A percentile compares a stretch with the other conserved stretches of the same genome.
Conservation (phyloP, 768 basidiomycete genomes). For the Hygrocybe punicea region DNA sequence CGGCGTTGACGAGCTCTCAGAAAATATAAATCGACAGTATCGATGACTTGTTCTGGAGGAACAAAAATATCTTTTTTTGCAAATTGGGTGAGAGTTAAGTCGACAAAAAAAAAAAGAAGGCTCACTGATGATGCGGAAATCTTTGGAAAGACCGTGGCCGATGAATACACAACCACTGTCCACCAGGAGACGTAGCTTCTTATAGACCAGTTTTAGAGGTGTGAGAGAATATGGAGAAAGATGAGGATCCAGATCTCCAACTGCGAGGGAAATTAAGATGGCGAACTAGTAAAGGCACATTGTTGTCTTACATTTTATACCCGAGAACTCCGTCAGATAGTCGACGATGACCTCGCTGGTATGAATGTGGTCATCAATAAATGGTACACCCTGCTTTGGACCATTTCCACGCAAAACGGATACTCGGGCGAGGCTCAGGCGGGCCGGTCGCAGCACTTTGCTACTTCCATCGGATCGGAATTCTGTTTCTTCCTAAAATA, state of each 20-base stretch:
- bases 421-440: slow-evolving; percentile 89
- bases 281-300: no score
- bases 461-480: slow-evolving; percentile 93
- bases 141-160: slow-evolving; percentile 94
- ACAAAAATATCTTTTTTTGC: slow-evolving; percentile 79
- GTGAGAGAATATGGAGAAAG: slow-evolving; percentile 85
- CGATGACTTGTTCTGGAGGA: slow-evolving; percentile 91
- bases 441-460: slow-evolving; percentile 86
- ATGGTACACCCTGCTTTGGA: slow-evolving; percentile 74
- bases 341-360: slow-evolving; percentile 94
- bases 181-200: slow-evolving; percentile 89
- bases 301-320: slow-evolving; percentile 73
- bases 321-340: slow-evolving; percentile 95
- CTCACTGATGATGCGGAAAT: slow-evolving; percentile 97
- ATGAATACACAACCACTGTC: slow-evolving; percentile 96
- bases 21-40: slow-evolving; percentile 97
- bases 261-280: slow-evolving; percentile 42
- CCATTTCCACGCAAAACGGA: slow-evolving; percentile 90
- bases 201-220: slow-evolving; percentile 96
- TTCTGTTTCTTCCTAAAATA: slow-evolving; percentile 83
- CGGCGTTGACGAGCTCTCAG: slow-evolving; percentile 76
- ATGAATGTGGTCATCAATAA: slow-evolving; percentile 98
- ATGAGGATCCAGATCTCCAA: slow-evolving; percentile 86
- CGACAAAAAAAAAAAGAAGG: slow-evolving; percentile 6
- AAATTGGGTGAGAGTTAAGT: background rate